A percentile compares a stretch with the other conserved stretches of the same genome.
These are phyloP conservation scores for Populus euphratica DNA, from an alignment of 345 rosid species.

Conservation along the genomic window DNA sequence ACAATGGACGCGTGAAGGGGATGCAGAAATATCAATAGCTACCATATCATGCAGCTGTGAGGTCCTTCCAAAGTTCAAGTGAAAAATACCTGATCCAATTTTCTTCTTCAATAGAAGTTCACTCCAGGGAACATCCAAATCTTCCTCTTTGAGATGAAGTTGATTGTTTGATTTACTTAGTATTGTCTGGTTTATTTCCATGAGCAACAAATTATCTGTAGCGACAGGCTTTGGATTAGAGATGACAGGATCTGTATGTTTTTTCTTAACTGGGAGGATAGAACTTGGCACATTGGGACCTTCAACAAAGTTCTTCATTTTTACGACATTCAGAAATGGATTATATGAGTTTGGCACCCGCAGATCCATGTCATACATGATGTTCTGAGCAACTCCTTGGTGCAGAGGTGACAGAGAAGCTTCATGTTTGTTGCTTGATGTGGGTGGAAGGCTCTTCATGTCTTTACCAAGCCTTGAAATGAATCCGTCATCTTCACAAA, in stretches of 20 bases:
- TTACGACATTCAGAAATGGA: no score
- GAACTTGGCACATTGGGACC: conserved; percentile 14
- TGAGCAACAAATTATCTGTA: conserved; percentile 5
- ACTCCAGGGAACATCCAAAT: conserved; percentile 21
- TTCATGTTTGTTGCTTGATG: conserved; percentile 19
- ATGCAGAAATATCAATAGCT: not conserved
- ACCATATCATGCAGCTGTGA: conserved; percentile 1
- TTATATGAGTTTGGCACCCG: not conserved
- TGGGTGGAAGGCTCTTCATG: conserved; percentile 14
- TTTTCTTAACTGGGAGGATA: conserved; percentile 6
- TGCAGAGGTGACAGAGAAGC: conserved; percentile 13
- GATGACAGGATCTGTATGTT: conserved; percentile 7
- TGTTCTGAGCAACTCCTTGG: not conserved
- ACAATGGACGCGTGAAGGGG: not conserved
- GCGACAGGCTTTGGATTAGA: conserved; percentile 17
- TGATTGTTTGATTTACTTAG: conserved; percentile 16
- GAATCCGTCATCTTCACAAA: conserved; percentile 14
- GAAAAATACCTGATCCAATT: conserved; percentile 26
- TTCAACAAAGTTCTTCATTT: no score
- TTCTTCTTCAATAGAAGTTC: conserved; percentile 23
- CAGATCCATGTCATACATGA: not conserved
- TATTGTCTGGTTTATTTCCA: conserved; percentile 8
- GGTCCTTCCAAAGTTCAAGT: conserved; percentile 1
- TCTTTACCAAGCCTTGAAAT: conserved; percentile 14
- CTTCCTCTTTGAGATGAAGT: conserved; percentile 24